Evolutionary conservation across 2,329 filamentous ascomycete genomes (phyloP).

Genomic region (Atkinsonella hypoxylon): DNA sequence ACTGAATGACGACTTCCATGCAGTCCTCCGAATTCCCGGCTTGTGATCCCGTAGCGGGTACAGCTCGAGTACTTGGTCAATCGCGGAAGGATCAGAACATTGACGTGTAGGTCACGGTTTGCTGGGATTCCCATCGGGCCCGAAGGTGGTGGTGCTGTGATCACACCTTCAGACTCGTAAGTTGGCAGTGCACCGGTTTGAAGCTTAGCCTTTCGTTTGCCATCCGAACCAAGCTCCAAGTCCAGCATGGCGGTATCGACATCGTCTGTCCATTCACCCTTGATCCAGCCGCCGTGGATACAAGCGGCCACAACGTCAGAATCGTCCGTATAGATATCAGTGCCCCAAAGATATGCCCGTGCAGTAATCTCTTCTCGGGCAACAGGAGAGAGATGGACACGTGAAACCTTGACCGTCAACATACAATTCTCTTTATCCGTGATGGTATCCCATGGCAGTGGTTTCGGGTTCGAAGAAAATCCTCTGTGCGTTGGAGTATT

Average conservation of each 20-base stretch:
- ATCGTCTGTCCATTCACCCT: slow-evolving; percentile 74
- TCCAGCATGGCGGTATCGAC: slow-evolving; percentile 59
- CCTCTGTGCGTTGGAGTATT: slow-evolving; percentile 27
- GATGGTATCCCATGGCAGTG: slow-evolving; percentile 62
- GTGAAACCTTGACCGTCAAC: slow-evolving; percentile 76
- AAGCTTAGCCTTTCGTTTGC: slow-evolving; percentile 20
- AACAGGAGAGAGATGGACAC: slow-evolving; percentile 57
- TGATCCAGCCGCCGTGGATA: slow-evolving; percentile 87
- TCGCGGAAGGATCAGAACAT: slow-evolving; percentile 68
- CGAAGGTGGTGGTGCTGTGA: slow-evolving; percentile 41
- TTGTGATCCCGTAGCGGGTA: slow-evolving; percentile 69
- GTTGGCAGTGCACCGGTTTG: slow-evolving; percentile 19
- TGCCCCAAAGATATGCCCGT: slow-evolving; percentile 78
- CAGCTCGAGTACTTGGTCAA: slow-evolving; percentile 66
- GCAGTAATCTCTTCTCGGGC: slow-evolving; percentile 75
- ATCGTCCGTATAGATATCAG: slow-evolving; percentile 90
- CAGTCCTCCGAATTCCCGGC: slow-evolving; percentile 61
- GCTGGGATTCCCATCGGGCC: slow-evolving; percentile 52
- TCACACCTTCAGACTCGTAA: slow-evolving; percentile 28
- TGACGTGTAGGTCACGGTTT: slow-evolving; percentile 76
- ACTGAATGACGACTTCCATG: slow-evolving; percentile 28
- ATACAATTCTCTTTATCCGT: slow-evolving; percentile 77
- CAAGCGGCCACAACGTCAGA: slow-evolving; percentile 87
- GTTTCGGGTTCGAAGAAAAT: slow-evolving; percentile 48
- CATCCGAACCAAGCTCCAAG: slow-evolving; percentile 27